Evolutionary conservation across 345 rosid species (phyloP), one percentile per base, ranked within the genome.

Genomic region (Anastatica hierochuntica): DNA sequence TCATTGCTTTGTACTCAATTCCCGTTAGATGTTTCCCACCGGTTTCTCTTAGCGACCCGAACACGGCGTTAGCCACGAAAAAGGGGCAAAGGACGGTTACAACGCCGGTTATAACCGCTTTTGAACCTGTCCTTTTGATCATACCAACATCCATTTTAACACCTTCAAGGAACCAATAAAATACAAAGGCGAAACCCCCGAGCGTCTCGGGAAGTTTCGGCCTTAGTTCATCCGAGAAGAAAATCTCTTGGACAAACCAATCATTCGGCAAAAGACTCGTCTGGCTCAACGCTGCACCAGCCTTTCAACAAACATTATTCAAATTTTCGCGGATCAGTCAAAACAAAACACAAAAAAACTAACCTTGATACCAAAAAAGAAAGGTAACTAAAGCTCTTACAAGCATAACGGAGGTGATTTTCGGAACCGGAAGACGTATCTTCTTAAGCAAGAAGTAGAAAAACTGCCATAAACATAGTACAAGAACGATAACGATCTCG

Each of bases 131-230:
- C 31, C 41, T 66, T 14, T 34, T 33, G 8, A 70, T 30, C 43
- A 70, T 38, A 8, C 56, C 62, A 41, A 71, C 58, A 39, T 80
- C 79, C 71, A 71, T 71, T 70, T 80, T 77, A 53, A 80, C 75
- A 19, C 70, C 83, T 52, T 60, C 57, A 1, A 80, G 67, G 58
- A 80, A 80, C 53, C 77, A 49, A 58, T 70, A 77, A 17, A 77
- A 16, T 8, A 51, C 55, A 45, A 53, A 78, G 3, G 75, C 87
- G 30, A 81, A 60, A 0, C 53, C 16, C 24, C 67, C 79, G 2
- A 70, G 2, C 12, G 80, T 54, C 6, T 67, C 76, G 2, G 75
- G 14, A 1, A 71, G 8, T 48, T 45, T 60, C 23, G 60, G 54
- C 27, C 57, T 60, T 2, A 0, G 3, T 33, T 60, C 72, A 38